These are phyloP conservation scores for Stylosanthes scabra DNA, from an alignment of 331 rosid species.

Conservation along the genomic window DNA sequence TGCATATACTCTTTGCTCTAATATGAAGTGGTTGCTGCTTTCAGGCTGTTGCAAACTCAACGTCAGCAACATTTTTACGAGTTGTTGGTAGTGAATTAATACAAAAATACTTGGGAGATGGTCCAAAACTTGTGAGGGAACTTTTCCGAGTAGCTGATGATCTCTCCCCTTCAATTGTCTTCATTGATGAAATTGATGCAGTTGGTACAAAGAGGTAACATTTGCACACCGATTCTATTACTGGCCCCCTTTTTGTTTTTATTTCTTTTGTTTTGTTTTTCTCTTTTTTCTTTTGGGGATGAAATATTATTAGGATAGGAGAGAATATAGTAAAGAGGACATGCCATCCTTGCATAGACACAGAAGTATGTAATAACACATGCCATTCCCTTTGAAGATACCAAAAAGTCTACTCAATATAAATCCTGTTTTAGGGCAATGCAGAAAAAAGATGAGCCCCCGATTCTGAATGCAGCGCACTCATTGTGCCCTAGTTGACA, in stretches of 20 bases:
- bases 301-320: too few relatives aligned
- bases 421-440: too few relatives aligned
- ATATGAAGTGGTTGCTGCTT: constrained; percentile 24
- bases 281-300: too few relatives aligned
- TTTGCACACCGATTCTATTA: constrained; percentile 1
- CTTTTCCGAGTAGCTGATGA: constrained; percentile 99
- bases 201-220: constrained; percentile 93
- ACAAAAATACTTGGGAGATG: constrained; percentile 97
- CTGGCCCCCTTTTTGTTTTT: background rate
- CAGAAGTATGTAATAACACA: too few relatives aligned
- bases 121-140: constrained; percentile 97
- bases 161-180: constrained; percentile 96
- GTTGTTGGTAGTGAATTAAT: constrained; percentile 99
- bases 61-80: constrained; percentile 96
- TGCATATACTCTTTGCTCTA: constrained; percentile 6
- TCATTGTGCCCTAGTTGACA: too few relatives aligned
- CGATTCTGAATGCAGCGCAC: too few relatives aligned
- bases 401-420: too few relatives aligned
- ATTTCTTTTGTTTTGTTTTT: too few relatives aligned
- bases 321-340: too few relatives aligned
- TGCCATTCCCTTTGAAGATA: too few relatives aligned
- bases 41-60: constrained; percentile 99
- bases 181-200: constrained; percentile 98
- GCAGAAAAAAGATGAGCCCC: too few relatives aligned
- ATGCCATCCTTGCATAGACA: too few relatives aligned